Percentiles rank a stretch among this genome's conserved stretches.
Evolutionary conservation across 345 rosid species (phyloP).

Genomic region (Firmiana major): DNA sequence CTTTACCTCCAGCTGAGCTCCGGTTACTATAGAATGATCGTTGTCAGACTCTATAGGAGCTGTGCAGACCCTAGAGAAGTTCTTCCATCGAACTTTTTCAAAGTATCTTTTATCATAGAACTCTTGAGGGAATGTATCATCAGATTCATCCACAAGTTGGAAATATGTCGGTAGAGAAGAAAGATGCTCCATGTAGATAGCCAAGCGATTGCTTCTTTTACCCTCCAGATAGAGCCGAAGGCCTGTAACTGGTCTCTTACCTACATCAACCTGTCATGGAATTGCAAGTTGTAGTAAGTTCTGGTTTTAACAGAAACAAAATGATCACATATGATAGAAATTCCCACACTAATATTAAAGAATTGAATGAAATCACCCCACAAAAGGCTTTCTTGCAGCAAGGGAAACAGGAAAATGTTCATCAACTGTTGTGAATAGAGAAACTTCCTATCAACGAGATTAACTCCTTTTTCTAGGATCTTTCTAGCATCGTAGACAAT

Average conservation of each 20-base stretch:
- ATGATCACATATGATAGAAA: not conserved
- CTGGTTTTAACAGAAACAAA: not conserved
- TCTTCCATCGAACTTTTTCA: conserved; percentile 89
- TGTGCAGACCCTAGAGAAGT: conserved; percentile 85
- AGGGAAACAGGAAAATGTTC: not conserved
- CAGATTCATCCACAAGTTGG: conserved; percentile 64
- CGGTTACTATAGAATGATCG: conserved; percentile 74
- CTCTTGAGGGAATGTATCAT: conserved; percentile 38
- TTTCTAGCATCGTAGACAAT: not conserved
- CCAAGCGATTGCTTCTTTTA: conserved; percentile 74
- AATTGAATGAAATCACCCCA: not conserved
- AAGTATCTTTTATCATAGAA: conserved; percentile 56
- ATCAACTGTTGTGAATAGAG: not conserved
- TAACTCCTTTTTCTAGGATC: not conserved
- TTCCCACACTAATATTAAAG: too few relatives aligned
- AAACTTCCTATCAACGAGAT: too few relatives aligned
- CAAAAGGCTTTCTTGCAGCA: not conserved
- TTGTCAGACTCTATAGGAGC: conserved; percentile 77
- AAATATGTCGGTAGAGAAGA: conserved; percentile 84
- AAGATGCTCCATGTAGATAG: conserved; percentile 86
- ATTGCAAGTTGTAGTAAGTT: not conserved
- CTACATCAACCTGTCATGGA: conserved; percentile 71
- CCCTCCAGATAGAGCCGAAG: conserved; percentile 91
- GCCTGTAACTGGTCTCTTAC: conserved; percentile 88
- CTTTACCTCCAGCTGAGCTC: conserved; percentile 79